Base-by-base conservation (phyloP, 805 yeast genomes). In the Kodamaea restingae region DNA sequence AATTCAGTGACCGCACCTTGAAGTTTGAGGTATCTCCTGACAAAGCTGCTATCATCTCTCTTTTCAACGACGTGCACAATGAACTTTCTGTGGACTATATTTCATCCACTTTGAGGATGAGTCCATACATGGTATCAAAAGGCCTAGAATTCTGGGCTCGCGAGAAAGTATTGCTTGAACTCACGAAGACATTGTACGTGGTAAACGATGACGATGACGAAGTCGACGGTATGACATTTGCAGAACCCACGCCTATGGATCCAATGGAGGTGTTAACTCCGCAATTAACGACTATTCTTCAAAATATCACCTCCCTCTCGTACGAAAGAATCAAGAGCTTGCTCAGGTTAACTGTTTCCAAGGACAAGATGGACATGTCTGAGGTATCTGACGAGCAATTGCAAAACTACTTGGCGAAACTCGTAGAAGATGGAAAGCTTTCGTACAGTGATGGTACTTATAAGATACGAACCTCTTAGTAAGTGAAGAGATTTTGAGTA, bases 121-220 rank as follows among this genome's bases (percentile, higher is more conserved):
- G 67, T 1, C 55, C 62, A 3, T 63, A 65, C 11, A 35, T 60
- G 11, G 78, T 74, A 0, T 35, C 50, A 4, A 45, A 61, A 52
- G 53, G 61, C 40, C 36, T 73, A 55, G 54, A 58, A 41, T 86
- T 72, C 51, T 90, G 97, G 97, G 72, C 75, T 2, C 65, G 71
- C 15, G 58, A 72, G 34, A 77, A 75, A 0, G 76, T 88, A 0
- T 48, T 90, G 4, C 43, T 57, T 2, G 71, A 71, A 32, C 55
- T 63, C 3, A 46, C 55, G 3, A 55, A 51, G 31, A 50, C 52
- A 10, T 36, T 49, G 14, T 78, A 62, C 52, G 58, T 52, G 7
- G 68, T 70, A 3, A 58, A 69, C 24, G 82, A 75, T 11, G 39
- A 36, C 6, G 40, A 32, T 7, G 40, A 37, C 9, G 40, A 37